Base-by-base conservation (phyloP, 208 protist species). In the Sergeia podlipaevii region DNA sequence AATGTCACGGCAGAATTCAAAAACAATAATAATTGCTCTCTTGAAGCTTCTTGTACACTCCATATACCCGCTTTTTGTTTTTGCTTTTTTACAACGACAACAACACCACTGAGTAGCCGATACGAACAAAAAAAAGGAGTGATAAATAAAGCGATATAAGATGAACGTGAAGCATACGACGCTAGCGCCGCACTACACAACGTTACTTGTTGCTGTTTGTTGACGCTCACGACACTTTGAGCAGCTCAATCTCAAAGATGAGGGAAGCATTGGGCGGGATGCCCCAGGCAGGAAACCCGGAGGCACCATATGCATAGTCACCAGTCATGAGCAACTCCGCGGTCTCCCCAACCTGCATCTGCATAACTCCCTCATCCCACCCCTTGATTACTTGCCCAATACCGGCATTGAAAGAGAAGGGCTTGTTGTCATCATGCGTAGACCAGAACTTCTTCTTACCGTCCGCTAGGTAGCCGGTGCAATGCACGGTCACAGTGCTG, bases 291-390 rank as follows among this genome's bases (percentile, higher is more conserved):
- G 85, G 86, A 55, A 95, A 97, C 24, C 91, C 91, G 5, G 67
- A 63, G 0, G 55, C 60, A n/a, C 89, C 89, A 70, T 97, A 97
- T 8, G 80, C 91, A 53, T 85, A 89, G 65, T 91, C 85, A 7
- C 55, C 58, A 3, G 86, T 82, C 73, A 94, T 86, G 37, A 77
- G 54, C 50, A 97, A 66, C 59, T 91, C 78, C 4, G 83, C 73
- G 34, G 69, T 80, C 60, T 97, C 91, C 15, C 90, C 89, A 0
- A 73, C 44, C 5, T 55, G 60, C 92, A 97, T 96, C 70, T 89
- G 74, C 48, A 96, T 29, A 52, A 97, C 80, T 29, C 92, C 93
- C 66, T 97, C 91, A 49, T 98, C 96, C 96, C 93, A 98, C 30
- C 94, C 95, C 21, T 89, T 78, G 65, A 98, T 98, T 23, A 98